Evolutionary conservation across 2,329 filamentous ascomycete genomes (phyloP), one percentile per base, ranked within the genome.

Genomic region (Kalaharituber pfeilii): DNA sequence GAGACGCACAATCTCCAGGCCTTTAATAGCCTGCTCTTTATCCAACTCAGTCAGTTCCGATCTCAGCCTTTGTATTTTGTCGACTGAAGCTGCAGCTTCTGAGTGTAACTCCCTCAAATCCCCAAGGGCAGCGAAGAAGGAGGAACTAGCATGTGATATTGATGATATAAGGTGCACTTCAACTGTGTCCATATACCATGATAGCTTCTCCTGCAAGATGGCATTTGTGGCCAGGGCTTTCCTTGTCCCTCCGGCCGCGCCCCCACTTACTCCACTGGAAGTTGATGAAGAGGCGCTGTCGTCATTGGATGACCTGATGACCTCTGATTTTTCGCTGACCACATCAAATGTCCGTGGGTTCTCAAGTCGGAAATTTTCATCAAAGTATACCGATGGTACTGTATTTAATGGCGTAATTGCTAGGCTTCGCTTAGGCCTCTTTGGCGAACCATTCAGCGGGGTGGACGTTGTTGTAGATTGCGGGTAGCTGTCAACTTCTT

Each of bases 141-240:
- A 94, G 0, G 86, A 87, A 0, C 91, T 96, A 1, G 91, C 91
- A 0, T 85, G 87, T 2, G 89, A 96, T 59, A 98, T 98, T 0
- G 88, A 94, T 28, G 86, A 86, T 62, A 98, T 95, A 6, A 98
- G 73, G 66, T 98, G 91, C 53, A 98, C 86, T 67, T 98, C 91
- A 22, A 98, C 87, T 0, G 91, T 98, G 67, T 98, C 91, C 87
- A 98, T 94, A 67, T 98, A 98, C 91, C 91, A 98, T 0, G 91
- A 96, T 11, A 98, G 73, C 69, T 98, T 98, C 69, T 98, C 91
- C 67, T 98, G 91, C 30, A 98, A 69, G 56, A 98, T 98, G 0
- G 91, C 91, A 69, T 98, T 98, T 0, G 88, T 95, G 6, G 89
- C 89, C 26, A 98, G 73, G 1, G 86, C 84, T 67, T 95, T 96